Percentiles rank a stretch among this genome's conserved stretches.
phyloP scores from a whole-genome alignment of 2,329 filamentous ascomycete genomes.

The Podosphaera xanthii region DNA sequence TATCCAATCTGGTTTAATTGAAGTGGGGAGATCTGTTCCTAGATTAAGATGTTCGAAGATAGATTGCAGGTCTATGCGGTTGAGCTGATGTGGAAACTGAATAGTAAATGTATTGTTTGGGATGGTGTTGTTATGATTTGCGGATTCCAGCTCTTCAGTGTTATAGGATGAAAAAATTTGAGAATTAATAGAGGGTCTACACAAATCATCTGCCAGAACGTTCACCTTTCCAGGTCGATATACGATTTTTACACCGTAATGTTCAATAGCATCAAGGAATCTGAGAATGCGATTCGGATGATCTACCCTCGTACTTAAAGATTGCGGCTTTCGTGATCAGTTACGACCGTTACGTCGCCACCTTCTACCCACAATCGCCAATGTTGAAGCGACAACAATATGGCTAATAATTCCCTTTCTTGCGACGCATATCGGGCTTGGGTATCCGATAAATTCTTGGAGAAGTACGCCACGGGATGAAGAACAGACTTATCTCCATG shows the following conservation, averaged over 20 bases:
- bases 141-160: no score
- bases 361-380: neutral
- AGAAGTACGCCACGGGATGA: no score
- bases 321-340: neutral
- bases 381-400: neutral
- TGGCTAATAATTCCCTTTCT: neutral
- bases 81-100: neutral
- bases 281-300: no score
- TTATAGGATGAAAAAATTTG: no score
- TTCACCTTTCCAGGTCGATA: no score
- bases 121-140: neutral
- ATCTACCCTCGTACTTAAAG: no score
- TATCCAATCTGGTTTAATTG: neutral
- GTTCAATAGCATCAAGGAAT: no score
- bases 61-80: neutral
- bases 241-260: no score
- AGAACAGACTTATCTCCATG: no score
- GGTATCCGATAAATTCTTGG: no score
- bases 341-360: neutral
- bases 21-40: neutral
- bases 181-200: neutral
- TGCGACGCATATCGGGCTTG: neutral
- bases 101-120: neutral
- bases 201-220: neutral
- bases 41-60: neutral